Conservation (phyloP, 108 stramenopile genomes). For the Skeletonema menzelii region DNA sequence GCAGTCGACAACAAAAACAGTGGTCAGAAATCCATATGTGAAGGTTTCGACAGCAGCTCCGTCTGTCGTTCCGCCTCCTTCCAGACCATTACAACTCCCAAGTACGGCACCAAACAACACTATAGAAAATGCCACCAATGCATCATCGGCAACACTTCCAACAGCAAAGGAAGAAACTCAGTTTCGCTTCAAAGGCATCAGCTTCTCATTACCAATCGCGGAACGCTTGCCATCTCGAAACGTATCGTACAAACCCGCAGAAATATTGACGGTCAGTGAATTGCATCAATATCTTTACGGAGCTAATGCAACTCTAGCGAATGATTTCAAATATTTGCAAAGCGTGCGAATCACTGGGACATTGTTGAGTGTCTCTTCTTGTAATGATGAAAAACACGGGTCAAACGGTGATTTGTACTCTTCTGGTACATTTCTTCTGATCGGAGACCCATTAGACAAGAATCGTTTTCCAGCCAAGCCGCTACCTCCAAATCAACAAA, state of each 20-base stretch:
- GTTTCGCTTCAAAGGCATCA: slow-evolving; percentile 9
- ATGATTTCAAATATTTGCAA: slow-evolving; percentile 9
- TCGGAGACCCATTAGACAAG: slow-evolving; percentile 45
- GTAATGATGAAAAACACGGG: slow-evolving; percentile 6
- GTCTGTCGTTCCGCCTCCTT: not conserved
- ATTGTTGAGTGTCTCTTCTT: slow-evolving; percentile 29
- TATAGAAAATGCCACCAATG: not conserved
- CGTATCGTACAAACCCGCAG: slow-evolving; percentile 46
- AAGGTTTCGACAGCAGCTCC: not conserved
- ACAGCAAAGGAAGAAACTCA: not conserved
- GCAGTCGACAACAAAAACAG: not conserved
- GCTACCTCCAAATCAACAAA: not conserved
- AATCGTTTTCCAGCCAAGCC: slow-evolving; percentile 4
- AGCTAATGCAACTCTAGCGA: not conserved
- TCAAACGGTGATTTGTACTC: slow-evolving; percentile 10
- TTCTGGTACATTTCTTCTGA: slow-evolving; percentile 31
- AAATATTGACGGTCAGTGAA: slow-evolving; percentile 44
- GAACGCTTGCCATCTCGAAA: slow-evolving; percentile 50
- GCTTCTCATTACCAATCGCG: slow-evolving; percentile 38
- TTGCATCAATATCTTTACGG: slow-evolving; percentile 46
- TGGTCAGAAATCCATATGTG: slow-evolving; percentile 22
- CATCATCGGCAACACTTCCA: not conserved
- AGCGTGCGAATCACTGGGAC: slow-evolving; percentile 48
- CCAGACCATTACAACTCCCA: not conserved
- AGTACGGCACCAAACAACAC: not conserved